These are phyloP conservation scores for Nidularia sp. DNA, from an alignment of 768 basidiomycete genomes.

Conservation along the genomic window DNA sequence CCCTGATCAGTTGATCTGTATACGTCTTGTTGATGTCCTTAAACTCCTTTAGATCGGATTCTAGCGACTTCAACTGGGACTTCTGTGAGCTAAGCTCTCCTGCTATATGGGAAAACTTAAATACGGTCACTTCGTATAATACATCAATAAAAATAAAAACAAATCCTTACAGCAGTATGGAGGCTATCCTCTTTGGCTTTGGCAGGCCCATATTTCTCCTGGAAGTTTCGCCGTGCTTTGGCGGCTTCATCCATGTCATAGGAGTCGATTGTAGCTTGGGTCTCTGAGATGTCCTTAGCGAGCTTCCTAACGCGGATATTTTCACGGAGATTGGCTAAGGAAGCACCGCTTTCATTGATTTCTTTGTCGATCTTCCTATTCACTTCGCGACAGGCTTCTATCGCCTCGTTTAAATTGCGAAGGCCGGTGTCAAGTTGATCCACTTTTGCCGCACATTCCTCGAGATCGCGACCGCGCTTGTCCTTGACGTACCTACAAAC, in stretches of 20 bases:
- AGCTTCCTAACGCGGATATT: conserved; percentile 78
- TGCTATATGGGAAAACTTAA: conserved; percentile 74
- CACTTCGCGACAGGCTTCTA: conserved; percentile 32
- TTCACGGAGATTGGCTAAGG: conserved; percentile 69
- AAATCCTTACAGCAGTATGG: conserved; percentile 54
- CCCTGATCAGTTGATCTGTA: conserved; percentile 87
- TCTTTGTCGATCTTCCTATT: conserved; percentile 70
- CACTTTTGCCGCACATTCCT: conserved; percentile 55
- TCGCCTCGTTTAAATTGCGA: conserved; percentile 25
- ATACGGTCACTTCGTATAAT: too few relatives aligned
- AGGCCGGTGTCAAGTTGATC: conserved; percentile 35
- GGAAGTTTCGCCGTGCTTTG: conserved; percentile 79
- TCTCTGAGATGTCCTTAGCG: conserved; percentile 57
- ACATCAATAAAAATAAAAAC: too few relatives aligned
- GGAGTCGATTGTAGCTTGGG: conserved; percentile 67
- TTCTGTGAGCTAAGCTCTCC: conserved; percentile 79
- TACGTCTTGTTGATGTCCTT: conserved; percentile 84
- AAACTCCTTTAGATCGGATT: conserved; percentile 78
- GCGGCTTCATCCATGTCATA: conserved; percentile 85
- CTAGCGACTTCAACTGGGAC: conserved; percentile 59
- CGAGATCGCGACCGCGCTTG: conserved; percentile 55
- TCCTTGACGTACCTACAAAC: conserved; percentile 66
- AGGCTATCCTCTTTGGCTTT: conserved; percentile 71
- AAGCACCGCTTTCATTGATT: conserved; percentile 71
- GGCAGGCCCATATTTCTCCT: conserved; percentile 70